Evolutionary conservation across 2,329 filamentous ascomycete species (phyloP).

Genomic region (Fusarium sp.): DNA sequence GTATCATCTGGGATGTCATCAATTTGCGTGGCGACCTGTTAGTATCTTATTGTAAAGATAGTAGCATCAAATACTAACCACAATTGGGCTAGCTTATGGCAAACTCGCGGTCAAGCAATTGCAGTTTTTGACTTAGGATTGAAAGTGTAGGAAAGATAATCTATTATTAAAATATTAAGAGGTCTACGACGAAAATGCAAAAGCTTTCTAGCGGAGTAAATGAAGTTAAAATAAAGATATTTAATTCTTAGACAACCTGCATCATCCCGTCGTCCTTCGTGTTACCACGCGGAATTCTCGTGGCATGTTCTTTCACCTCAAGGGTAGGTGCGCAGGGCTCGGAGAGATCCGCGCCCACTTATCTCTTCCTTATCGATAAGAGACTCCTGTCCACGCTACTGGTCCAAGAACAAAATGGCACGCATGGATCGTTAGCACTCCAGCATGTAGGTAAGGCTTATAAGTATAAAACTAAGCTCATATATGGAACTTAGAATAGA

Average conservation of each 20-base stretch:
- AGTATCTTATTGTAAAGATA: not conserved
- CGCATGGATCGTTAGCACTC: no score
- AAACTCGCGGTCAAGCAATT: no score
- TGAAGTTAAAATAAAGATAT: not conserved
- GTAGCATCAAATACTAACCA: not conserved
- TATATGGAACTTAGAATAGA: no score
- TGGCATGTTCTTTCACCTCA: not conserved
- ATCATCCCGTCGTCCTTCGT: not conserved
- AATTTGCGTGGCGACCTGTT: fast-evolving
- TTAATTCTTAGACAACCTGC: not conserved
- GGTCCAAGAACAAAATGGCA: no score
- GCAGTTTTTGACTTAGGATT: no score
- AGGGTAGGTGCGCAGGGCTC: not conserved
- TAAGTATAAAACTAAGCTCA: no score
- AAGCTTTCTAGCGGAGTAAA: not conserved
- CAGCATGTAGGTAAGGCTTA: no score
- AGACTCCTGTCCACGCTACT: no score
- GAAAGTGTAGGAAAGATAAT: not conserved
- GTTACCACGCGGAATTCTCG: not conserved
- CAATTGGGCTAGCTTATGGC: not conserved
- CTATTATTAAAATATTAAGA: not conserved
- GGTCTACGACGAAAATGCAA: not conserved
- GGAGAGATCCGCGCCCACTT: not conserved
- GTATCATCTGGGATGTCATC: not conserved
- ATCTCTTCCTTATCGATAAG: not conserved